Base-by-base conservation (phyloP, 192 early-diverging fungal species). In the Entomortierella parvispora region DNA sequence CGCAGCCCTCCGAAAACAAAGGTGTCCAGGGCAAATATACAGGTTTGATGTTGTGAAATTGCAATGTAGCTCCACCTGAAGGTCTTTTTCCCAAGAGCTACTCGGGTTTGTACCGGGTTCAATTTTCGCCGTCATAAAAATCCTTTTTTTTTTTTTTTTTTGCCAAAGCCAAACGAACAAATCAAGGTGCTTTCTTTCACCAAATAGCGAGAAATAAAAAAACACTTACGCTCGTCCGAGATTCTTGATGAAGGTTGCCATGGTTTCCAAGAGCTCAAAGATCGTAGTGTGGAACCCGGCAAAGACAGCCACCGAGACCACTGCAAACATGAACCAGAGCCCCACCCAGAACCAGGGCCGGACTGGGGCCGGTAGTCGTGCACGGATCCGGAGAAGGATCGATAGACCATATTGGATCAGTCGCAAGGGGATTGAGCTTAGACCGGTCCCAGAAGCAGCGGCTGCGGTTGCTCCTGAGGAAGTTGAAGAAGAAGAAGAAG, bases 331-430 rank as follows among this genome's bases (percentile, higher is more conserved):
- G 29, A 76, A 28, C 65, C 72, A 68, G 15, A 76, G 59, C 34
- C 72, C 72, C 6, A 76, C 59, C 72, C 72, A 76, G 52, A 76
- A 76, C 72, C 72, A 76, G 9, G 72, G 72, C 20, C 63, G 72
- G 23, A 76, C 1, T n/a, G 53, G 7, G 3, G 45, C 58, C 9
- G 72, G 72, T 2, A 76, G 47, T 18, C 43, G 17, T 3, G 64
- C 64, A 33, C 65, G 34, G 59, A 76, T 61, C 59, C 53, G 43
- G 15, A 76, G 45, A 2, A 68, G 37, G 28, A 67, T 61, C 7
- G 64, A 55, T 10, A 76, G 37, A 11, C 52, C 59, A 31, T 37
- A 58, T 10, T 76, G 57, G 26, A 68, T 37, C 25, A 68, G 43
- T 5, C 65, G 52, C 5, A 67, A 6, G 12, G 59, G 72, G 22